Evolutionary conservation across 495 filamentous ascomycete species (phyloP).

Genomic region (Durotheca rogersii): DNA sequence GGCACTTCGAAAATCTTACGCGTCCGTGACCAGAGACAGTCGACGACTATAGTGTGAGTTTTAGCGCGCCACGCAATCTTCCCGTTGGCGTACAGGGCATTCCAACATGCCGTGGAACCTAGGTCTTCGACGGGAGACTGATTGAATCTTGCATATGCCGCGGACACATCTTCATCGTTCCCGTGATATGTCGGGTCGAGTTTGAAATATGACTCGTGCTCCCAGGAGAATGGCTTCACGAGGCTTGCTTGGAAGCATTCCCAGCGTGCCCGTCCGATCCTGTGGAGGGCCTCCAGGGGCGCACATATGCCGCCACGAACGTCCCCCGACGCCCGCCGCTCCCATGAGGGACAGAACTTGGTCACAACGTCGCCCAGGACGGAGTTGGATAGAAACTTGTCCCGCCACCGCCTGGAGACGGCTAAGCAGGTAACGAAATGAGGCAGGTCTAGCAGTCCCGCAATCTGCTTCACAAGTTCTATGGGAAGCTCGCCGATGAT

Average conservation of each 20-base stretch:
- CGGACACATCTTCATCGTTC: neutral
- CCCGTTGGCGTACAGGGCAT: constrained; percentile 26
- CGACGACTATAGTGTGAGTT: constrained; percentile 27
- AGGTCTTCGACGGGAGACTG: neutral
- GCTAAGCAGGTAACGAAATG: constrained; percentile 27
- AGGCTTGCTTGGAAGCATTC: neutral
- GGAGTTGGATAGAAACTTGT: constrained; percentile 24
- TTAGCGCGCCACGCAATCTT: constrained; percentile 35
- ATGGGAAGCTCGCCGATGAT: constrained; percentile 35
- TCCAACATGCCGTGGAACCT: neutral
- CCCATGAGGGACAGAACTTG: constrained; percentile 27
- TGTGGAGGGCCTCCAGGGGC: constrained; percentile 14
- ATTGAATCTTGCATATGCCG: constrained; percentile 5
- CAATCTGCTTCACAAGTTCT: constrained; percentile 36
- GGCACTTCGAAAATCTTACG: constrained; percentile 33
- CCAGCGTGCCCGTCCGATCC: constrained; percentile 8
- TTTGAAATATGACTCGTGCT: constrained; percentile 18
- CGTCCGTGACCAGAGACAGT: constrained; percentile 28
- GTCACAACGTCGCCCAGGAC: constrained; percentile 20
- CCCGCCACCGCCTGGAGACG: constrained; percentile 40
- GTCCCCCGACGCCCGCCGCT: neutral
- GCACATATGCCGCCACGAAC: neutral
- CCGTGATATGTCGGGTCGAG: constrained; percentile 25
- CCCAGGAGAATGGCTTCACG: constrained; percentile 15
- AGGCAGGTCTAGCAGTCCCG: constrained; percentile 20